These are phyloP conservation scores for Oryza glumipatula DNA, from an alignment of 176 grass and related monocot species.

Conservation along the genomic window DNA sequence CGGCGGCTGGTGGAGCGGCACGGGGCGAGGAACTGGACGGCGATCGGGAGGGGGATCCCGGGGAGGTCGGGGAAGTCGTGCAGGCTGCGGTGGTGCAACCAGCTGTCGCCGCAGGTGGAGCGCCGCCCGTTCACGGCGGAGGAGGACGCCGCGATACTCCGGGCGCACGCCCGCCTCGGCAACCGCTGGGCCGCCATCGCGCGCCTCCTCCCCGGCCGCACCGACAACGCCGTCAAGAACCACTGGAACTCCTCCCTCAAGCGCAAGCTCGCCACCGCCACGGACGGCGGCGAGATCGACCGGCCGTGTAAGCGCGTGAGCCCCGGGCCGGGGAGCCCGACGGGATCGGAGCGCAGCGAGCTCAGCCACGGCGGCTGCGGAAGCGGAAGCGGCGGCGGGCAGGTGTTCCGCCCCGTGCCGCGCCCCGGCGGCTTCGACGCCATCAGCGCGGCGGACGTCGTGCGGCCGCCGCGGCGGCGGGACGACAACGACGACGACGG, in stretches of 20 bases:
- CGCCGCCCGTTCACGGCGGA: conserved; percentile 86
- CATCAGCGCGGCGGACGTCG: conserved; percentile 15
- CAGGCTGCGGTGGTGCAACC: conserved; percentile 97
- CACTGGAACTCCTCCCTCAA: conserved; percentile 99
- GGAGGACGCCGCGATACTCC: conserved; percentile 80
- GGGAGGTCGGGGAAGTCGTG: conserved; percentile 95
- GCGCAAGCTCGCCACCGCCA: conserved; percentile 50
- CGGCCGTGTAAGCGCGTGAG: conserved; percentile 57
- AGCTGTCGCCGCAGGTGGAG: conserved; percentile 97
- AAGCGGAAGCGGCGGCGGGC: background rate
- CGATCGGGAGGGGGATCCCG: conserved; percentile 73
- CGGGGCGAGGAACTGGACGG: conserved; percentile 91
- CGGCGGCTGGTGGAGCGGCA: conserved; percentile 71
- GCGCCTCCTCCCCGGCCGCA: conserved; percentile 75
- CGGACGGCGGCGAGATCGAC: background rate
- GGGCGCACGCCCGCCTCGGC: conserved; percentile 68
- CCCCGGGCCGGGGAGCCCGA: conserved; percentile 59
- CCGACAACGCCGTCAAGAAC: conserved; percentile 98
- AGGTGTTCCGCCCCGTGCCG: conserved; percentile 63
- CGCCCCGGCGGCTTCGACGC: conserved; percentile 50
- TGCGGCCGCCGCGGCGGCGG: background rate
- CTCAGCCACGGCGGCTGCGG: conserved; percentile 49
- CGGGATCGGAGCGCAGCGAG: conserved; percentile 77
- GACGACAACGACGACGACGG: conserved; percentile 17
- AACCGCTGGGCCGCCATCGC: conserved; percentile 98